Evolutionary conservation across 495 filamentous ascomycete species (phyloP), one percentile per base, ranked within the genome.

Genomic region (Pyronema domesticum): DNA sequence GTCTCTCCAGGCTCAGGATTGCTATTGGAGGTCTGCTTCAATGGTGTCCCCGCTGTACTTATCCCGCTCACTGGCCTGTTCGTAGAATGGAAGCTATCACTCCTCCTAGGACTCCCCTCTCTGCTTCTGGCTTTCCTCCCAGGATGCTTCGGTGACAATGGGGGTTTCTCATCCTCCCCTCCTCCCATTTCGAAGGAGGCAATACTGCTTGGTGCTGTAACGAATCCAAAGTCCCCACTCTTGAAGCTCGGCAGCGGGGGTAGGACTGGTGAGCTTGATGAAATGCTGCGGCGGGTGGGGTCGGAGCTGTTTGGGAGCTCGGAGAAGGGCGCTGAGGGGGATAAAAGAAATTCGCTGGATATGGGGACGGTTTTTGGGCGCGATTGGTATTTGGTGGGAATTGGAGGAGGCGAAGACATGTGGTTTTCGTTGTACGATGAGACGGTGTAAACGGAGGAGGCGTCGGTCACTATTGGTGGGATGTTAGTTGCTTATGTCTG

Each of bases 181-280:
- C 46, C 48, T 17, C 14, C 10, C 37, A 53, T 18, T 13, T 53
- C 35, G 13, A 17, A 37, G 37, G 35, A 40, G 8, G 50, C 39
- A 36, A 36, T 13, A 17, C 35, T 40, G 7, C 17, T 18, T n/a
- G 18, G 34, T 13, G 48, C 19, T 10, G 57, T 45, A 34, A 63
- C 60, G 46, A 63, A 63, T 1, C 61, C 61, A 30, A 64, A 61
- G n/a, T 54, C 57, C 19, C 61, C 61, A 15, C 52, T 51, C 49
- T 63, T 60, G 23, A 64, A 64, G 10, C 57, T 57, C n/a, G 61
- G 61, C n/a, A 64, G 51, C 7, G 61, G 61, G 19, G 61, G 61
- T n/a, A 64, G 61, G 13, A 60, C 58, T 1, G 61, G 61, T n/a
- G 60, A 60, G n/a, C 59, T 56, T 3, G 13, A 15, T 13, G 48